phyloP scores from a whole-genome alignment of 1,139 yeast species.

The Saccharomyces hybrid region DNA sequence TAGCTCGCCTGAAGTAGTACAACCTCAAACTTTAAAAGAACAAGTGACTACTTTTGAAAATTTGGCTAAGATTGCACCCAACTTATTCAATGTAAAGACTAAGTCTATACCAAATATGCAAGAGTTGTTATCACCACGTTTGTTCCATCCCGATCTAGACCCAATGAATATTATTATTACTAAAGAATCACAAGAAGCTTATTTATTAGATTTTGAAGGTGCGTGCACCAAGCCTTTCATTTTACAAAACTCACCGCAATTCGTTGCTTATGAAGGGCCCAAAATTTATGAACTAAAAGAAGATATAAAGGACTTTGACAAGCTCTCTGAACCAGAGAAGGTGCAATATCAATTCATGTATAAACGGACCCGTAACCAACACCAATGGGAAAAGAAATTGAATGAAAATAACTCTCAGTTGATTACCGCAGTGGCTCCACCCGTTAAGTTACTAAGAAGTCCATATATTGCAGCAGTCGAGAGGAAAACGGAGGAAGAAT shows the following conservation, averaged over 20 bases:
- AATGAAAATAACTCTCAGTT: constrained; percentile 56
- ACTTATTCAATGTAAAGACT: constrained; percentile 46
- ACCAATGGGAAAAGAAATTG: constrained; percentile 73
- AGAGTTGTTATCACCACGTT: constrained; percentile 63
- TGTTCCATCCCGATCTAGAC: constrained; percentile 76
- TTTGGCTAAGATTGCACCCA: constrained; percentile 47
- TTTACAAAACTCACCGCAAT: constrained; percentile 69
- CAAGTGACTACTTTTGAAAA: constrained; percentile 55
- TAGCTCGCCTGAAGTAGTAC: constrained; percentile 35
- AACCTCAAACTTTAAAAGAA: constrained; percentile 40
- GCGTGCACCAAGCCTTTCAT: constrained; percentile 73
- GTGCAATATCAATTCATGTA: constrained; percentile 79
- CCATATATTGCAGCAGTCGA: constrained; percentile 63
- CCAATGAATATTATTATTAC: constrained; percentile 73
- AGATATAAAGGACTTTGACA: constrained; percentile 64
- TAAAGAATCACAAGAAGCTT: constrained; percentile 35
- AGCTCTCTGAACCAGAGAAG: constrained; percentile 62
- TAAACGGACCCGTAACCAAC: constrained; percentile 84
- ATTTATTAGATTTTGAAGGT: constrained; percentile 75
- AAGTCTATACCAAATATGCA: constrained; percentile 49
- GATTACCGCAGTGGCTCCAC: constrained; percentile 74
- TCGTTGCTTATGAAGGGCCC: constrained; percentile 80
- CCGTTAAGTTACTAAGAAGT: constrained; percentile 56
- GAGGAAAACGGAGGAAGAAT: constrained; percentile 54
- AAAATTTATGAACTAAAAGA: constrained; percentile 67